Conservation (phyloP, 176 grass and related monocot genomes). For the Luzula sylvatica region DNA sequence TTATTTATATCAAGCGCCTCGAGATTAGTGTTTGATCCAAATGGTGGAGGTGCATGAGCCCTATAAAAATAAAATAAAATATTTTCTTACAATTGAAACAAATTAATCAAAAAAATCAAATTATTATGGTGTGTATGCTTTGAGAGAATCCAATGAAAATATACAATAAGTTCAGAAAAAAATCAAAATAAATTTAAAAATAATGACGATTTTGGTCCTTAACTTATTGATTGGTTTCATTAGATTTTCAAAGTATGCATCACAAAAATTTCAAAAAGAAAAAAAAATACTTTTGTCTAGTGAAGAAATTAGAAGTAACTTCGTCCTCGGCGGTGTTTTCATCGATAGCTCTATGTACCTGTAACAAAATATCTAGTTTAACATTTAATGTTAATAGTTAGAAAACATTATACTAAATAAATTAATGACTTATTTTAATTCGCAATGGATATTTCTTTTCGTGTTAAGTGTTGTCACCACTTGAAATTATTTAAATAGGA, state of each 20-base stretch:
- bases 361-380: neutral
- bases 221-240: no score
- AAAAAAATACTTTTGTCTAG: neutral
- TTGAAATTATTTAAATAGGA: conserved; percentile 4
- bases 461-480: neutral
- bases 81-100: no score
- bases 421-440: neutral
- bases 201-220: no score
- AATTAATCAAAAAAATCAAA: neutral
- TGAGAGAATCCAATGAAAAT: no score
- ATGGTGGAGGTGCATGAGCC: conserved; percentile 45
- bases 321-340: neutral
- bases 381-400: neutral
- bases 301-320: no score
- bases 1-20: conserved; percentile 38
- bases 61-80: conserved; percentile 33
- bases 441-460: neutral
- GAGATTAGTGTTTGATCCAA: conserved; percentile 57
- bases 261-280: neutral
- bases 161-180: no score
- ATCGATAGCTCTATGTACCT: neutral
- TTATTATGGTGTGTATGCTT: no score
- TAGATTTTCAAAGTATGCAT: neutral
- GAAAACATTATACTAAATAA: neutral
- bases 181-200: no score